These are phyloP conservation scores for Ramaria rubella DNA, from an alignment of 768 basidiomycete species.

Conservation along the genomic window DNA sequence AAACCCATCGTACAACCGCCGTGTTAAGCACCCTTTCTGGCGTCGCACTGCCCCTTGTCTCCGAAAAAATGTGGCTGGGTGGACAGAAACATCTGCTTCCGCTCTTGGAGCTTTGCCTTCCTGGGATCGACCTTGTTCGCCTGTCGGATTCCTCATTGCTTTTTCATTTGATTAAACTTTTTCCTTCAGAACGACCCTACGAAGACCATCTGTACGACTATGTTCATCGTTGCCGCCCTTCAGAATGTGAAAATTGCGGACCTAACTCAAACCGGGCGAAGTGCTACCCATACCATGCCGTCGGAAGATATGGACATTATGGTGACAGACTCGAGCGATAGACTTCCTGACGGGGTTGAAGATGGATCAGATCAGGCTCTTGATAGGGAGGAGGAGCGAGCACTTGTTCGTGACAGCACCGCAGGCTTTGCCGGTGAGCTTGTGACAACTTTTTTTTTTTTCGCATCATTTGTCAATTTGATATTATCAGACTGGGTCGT, in stretches of 20 bases:
- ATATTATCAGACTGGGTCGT: slow-evolving; percentile 66
- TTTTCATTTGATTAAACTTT: slow-evolving; percentile 4
- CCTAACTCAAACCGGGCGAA: slow-evolving; percentile 43
- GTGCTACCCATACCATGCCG: slow-evolving; percentile 36
- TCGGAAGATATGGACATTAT: slow-evolving; percentile 45
- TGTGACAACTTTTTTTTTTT: not conserved
- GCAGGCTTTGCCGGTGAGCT: slow-evolving; percentile 65
- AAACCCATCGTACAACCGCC: slow-evolving; percentile 92
- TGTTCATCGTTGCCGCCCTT: slow-evolving; percentile 67
- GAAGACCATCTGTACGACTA: slow-evolving; percentile 74
- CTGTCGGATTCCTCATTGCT: not conserved
- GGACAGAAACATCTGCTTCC: slow-evolving; percentile 88
- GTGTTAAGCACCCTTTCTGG: slow-evolving; percentile 79
- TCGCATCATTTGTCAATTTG: not conserved
- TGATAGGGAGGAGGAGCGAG: slow-evolving; percentile 60
- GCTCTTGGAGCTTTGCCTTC: slow-evolving; percentile 80
- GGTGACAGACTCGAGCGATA: slow-evolving; percentile 28
- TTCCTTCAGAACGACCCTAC: slow-evolving; percentile 61
- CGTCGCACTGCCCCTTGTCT: slow-evolving; percentile 68
- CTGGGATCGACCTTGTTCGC: slow-evolving; percentile 83
- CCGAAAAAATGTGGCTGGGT: slow-evolving; percentile 71
- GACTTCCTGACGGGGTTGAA: slow-evolving; percentile 47
- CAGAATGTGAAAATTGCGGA: slow-evolving; percentile 77
- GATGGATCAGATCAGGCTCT: slow-evolving; percentile 34
- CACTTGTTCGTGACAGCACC: slow-evolving; percentile 70